A percentile compares a stretch with the other conserved stretches of the same genome.
Conservation (phyloP, 768 basidiomycete species). For the Tulasnella sp. region DNA sequence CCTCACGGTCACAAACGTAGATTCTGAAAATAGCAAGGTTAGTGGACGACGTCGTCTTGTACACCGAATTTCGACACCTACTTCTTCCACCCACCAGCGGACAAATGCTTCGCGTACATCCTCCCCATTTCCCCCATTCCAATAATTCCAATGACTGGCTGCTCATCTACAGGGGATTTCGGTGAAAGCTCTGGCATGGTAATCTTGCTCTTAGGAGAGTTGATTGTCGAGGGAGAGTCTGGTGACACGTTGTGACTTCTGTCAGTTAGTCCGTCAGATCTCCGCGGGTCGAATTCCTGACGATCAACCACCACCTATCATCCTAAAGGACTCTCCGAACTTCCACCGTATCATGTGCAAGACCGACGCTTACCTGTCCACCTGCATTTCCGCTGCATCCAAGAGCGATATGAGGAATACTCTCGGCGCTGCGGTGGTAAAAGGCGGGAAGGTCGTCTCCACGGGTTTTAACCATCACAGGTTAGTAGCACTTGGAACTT, state of each 20-base stretch:
- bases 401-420: too few species aligned
- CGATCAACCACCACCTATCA: neutral
- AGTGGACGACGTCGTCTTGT: neutral
- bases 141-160: slow-evolving; percentile 80
- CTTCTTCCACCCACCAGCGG: slow-evolving; percentile 78
- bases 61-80: slow-evolving; percentile 25
- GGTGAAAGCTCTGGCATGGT: slow-evolving; percentile 23
- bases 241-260: neutral
- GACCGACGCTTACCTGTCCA: too few species aligned
- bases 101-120: slow-evolving; percentile 80
- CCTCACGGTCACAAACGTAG: slow-evolving; percentile 76
- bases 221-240: neutral
- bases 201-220: neutral
- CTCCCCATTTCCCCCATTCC: slow-evolving; percentile 97
- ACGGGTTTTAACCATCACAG: too few species aligned
- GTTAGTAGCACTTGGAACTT: too few species aligned
- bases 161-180: slow-evolving; percentile 32
- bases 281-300: neutral
- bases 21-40: slow-evolving; percentile 42
- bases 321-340: too few species aligned
- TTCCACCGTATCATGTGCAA: too few species aligned
- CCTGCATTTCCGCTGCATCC: too few species aligned
- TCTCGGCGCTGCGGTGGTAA: too few species aligned
- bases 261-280: neutral
- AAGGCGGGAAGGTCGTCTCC: too few species aligned